phyloP scores from a whole-genome alignment of 768 basidiomycete species.

The Naganishia onofrii region DNA sequence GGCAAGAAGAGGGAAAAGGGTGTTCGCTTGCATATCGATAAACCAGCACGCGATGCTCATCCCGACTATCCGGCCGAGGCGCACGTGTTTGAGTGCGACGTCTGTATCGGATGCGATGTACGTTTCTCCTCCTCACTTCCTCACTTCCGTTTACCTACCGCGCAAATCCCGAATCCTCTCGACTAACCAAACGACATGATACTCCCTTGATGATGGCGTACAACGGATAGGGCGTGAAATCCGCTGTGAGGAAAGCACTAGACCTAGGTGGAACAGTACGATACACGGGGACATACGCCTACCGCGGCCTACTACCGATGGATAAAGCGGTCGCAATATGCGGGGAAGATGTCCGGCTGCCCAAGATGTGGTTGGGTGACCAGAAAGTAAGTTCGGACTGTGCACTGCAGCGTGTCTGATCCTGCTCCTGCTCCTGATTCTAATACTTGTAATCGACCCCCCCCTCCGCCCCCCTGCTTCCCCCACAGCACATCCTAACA shows the following conservation, averaged over 20 bases:
- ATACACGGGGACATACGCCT: conserved; percentile 13
- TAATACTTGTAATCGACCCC: too few species aligned
- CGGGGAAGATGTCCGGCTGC: conserved; percentile 3
- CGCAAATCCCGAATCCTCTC: too few species aligned
- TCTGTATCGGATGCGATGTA: conserved; percentile 23
- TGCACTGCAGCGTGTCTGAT: too few species aligned
- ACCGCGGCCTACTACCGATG: conserved; percentile 16
- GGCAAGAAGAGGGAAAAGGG: not conserved
- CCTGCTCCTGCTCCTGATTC: too few species aligned
- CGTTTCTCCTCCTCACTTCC: not conserved
- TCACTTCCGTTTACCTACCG: too few species aligned
- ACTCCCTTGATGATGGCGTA: too few species aligned
- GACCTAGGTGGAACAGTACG: conserved; percentile 3
- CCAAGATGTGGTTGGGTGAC: conserved; percentile 15
- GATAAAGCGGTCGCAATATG: conserved; percentile 6
- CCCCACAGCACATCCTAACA: conserved; percentile 17
- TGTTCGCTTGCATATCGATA: conserved; percentile 12
- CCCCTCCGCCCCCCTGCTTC: not conserved
- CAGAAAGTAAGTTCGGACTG: conserved; percentile 16
- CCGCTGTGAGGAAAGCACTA: conserved; percentile 11
- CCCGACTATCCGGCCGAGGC: conserved; percentile 13
- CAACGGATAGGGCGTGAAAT: conserved; percentile 7
- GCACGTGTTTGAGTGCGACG: conserved; percentile 13
- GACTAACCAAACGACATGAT: too few species aligned
- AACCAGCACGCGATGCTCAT: conserved; percentile 12